Conservation (phyloP, 2,329 filamentous ascomycete species). For the Phaeophleospora eucalypticola region DNA sequence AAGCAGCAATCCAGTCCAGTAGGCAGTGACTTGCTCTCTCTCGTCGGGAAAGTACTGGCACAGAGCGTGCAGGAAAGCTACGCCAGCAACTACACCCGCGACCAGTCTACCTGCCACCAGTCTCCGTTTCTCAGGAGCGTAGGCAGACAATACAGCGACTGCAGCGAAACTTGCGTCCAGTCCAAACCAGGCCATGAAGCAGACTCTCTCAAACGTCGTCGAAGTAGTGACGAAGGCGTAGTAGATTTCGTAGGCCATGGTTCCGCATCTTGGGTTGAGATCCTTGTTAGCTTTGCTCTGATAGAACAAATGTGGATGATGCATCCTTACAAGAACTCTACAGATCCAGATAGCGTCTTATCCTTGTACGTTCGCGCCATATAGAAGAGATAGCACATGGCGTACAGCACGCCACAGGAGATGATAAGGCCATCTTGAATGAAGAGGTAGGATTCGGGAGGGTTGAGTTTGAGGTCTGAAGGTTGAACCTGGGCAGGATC, state of each 20-base stretch:
- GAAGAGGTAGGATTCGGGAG: slow-evolving; percentile 39
- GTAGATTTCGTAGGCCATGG: slow-evolving; percentile 40
- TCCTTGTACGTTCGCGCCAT: slow-evolving; percentile 36
- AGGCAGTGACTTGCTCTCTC: slow-evolving; percentile 39
- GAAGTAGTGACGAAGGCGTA: slow-evolving; percentile 37
- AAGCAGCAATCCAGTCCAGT: slow-evolving; percentile 37
- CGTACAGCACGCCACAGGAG: slow-evolving; percentile 38
- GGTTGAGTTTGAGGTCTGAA: slow-evolving; percentile 40
- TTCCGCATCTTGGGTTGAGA: slow-evolving; percentile 12
- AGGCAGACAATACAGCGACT: slow-evolving; percentile 33
- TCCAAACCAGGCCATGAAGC: slow-evolving; percentile 38
- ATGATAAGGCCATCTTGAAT: slow-evolving; percentile 41
- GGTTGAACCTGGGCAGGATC: slow-evolving; percentile 48
- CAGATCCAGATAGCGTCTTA: slow-evolving; percentile 32
- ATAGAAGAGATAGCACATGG: slow-evolving; percentile 41
- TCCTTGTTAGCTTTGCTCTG: neutral
- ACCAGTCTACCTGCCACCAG: slow-evolving; percentile 26
- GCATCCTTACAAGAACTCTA: slow-evolving; percentile 28
- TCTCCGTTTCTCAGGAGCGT: slow-evolving; percentile 22
- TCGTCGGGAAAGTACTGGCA: slow-evolving; percentile 36
- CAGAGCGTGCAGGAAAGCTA: slow-evolving; percentile 29
- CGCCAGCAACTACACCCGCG: slow-evolving; percentile 27
- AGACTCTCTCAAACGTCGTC: slow-evolving; percentile 32
- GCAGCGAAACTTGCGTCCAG: slow-evolving; percentile 35
- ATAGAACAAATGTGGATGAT: too few species aligned